A percentile compares a stretch with the other conserved stretches of the same genome.
Evolutionary conservation across 1,284 basidiomycete genomes (phyloP).

Genomic region (Microbotryum lychnidis-dioicae): DNA sequence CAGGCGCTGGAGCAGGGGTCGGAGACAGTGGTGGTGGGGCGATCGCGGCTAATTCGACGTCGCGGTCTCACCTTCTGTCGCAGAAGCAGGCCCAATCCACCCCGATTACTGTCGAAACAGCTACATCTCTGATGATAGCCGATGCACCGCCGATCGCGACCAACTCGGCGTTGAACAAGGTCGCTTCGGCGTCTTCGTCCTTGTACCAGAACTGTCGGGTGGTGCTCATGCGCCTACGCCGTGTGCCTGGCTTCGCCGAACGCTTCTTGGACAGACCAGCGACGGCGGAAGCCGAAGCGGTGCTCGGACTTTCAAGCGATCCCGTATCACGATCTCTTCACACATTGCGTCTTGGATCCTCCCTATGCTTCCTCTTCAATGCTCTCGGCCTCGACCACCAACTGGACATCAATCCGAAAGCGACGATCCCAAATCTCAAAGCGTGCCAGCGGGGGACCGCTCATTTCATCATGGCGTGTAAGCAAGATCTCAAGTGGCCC

Average conservation of each 20-base stretch:
- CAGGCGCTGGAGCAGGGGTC: no score
- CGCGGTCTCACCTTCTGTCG: no score
- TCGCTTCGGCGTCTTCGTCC: slow-evolving; percentile 34
- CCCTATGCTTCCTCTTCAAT: slow-evolving; percentile 93
- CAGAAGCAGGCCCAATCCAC: slow-evolving; percentile 2
- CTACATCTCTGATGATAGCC: background rate
- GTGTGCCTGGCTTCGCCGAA: slow-evolving; percentile 40
- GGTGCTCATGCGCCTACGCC: slow-evolving; percentile 39
- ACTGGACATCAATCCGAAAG: slow-evolving; percentile 57
- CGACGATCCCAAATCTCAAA: slow-evolving; percentile 63
- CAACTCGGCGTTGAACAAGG: slow-evolving; percentile 32
- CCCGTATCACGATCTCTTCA: slow-evolving; percentile 87
- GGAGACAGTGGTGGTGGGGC: no score
- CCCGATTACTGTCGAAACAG: background rate
- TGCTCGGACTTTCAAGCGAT: slow-evolving; percentile 31
- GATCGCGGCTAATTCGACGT: no score
- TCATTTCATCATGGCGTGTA: slow-evolving; percentile 47
- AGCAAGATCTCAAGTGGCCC: slow-evolving; percentile 45
- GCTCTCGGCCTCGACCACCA: slow-evolving; percentile 53
- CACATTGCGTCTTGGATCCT: slow-evolving; percentile 81
- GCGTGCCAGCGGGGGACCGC: slow-evolving; percentile 55
- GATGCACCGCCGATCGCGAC: slow-evolving; percentile 29
- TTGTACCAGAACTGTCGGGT: slow-evolving; percentile 43
- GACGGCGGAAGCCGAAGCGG: slow-evolving; percentile 17
- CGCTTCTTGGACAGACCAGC: slow-evolving; percentile 25